Base-by-base conservation (phyloP, 129 eudicot species). In the Logfia minima region DNA sequence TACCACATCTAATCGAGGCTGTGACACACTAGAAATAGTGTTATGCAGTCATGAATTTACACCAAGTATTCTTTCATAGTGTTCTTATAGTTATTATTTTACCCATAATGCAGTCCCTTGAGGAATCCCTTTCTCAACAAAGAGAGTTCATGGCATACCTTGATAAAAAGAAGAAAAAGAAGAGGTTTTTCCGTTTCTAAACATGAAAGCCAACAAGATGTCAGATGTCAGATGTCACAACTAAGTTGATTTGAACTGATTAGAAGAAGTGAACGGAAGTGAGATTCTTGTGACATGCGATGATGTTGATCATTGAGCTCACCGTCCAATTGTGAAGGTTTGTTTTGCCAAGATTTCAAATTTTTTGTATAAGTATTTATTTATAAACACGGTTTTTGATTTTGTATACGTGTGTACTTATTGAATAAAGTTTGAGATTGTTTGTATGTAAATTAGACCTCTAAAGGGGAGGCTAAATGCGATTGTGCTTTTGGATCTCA, bases 101-200 rank as follows among this genome's bases (percentile, higher is more conserved):
- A 4, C 34, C 22, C 4, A 10, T 16, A 3, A 63, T 35, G 83
- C 91, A 91, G 97, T 83, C 84, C 34, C 88, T 91, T 24, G 87
- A 88, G 56, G 91, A 88, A 35, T 83, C 98, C 3, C 84, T 88
- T 68, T 28, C 60, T n/a, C 82, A 62, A 75, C 98, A 94, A 77
- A 78, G 75, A 51, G 96, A 88, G 82, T 83, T 93, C 60, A 43
- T 87, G 29, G 90, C 97, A 28, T 87, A 85, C 67, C 74, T 93
- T 70, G 97, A 93, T 71, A 80, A 74, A 52, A 93, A 93, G 89
- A 90, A 93, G 84, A 92, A 85, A 79, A 93, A 88, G 92, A 93
- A 87, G 89, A 84, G 78, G 77, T 86, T 88, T 70, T 87, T 88
- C n/a, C 82, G 80, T n/a, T 87, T 89, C 70, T 88, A 41, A 86